phyloP scores from a whole-genome alignment of 768 basidiomycete species.

The Brasilioporus rufonigricans region DNA sequence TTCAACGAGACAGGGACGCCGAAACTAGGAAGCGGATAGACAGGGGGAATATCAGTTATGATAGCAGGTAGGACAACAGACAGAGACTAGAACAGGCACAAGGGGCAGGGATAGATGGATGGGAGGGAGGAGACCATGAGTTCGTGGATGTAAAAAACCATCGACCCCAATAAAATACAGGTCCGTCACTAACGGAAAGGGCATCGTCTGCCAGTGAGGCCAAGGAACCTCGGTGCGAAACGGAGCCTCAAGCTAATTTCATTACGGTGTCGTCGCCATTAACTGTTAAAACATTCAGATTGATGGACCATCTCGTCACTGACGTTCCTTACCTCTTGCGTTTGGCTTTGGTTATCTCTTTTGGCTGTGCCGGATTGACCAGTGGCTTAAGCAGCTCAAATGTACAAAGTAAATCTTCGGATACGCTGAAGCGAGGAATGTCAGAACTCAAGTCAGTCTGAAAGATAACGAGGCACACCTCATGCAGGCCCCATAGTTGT shows the following conservation, averaged over 20 bases:
- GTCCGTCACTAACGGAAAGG: slow-evolving; percentile 12
- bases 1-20: slow-evolving; percentile 26
- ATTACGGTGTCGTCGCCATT: slow-evolving; percentile 35
- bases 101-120: slow-evolving; percentile 15
- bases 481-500: slow-evolving; percentile 95
- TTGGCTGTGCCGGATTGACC: slow-evolving; percentile 89
- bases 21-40: slow-evolving; percentile 17
- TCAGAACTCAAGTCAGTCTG: slow-evolving; percentile 10
- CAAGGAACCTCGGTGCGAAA: slow-evolving; percentile 3
- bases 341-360: slow-evolving; percentile 98
- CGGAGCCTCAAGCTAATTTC: not conserved
- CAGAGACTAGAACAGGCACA: slow-evolving; percentile 20
- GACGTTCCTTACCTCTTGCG: slow-evolving; percentile 82
- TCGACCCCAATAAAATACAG: slow-evolving; percentile 18
- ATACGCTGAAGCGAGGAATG: slow-evolving; percentile 56
- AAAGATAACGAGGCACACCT: slow-evolving; percentile 51
- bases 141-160: slow-evolving; percentile 22
- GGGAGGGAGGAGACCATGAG: slow-evolving; percentile 24
- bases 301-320: not conserved
- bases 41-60: slow-evolving; percentile 31
- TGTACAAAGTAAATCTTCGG: slow-evolving; percentile 94
- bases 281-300: slow-evolving; percentile 20
- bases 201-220: slow-evolving; percentile 6
- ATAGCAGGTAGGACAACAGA: slow-evolving; percentile 29
- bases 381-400: slow-evolving; percentile 97